A percentile compares a stretch with the other conserved stretches of the same genome.
Evolutionary conservation across 2,329 filamentous ascomycete species (phyloP).

Genomic region (Penicillium thymicola): DNA sequence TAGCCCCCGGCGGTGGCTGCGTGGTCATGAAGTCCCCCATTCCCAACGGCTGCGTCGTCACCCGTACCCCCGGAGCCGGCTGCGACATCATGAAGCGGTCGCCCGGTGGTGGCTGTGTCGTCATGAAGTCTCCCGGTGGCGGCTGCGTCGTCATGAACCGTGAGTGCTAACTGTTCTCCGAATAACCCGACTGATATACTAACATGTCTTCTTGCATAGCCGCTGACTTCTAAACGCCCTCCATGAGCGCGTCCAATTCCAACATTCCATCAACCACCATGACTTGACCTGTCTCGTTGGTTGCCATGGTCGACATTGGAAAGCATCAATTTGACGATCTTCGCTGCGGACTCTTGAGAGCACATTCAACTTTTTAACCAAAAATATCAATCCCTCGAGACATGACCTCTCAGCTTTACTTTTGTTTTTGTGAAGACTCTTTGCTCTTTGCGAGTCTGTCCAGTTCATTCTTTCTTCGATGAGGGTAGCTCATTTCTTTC

Average conservation of each 20-base stretch:
- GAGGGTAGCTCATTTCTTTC: background rate
- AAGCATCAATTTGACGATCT: background rate
- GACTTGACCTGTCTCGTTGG: background rate
- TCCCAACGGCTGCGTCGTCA: background rate
- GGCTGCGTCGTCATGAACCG: slow-evolving; percentile 9
- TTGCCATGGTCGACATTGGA: background rate
- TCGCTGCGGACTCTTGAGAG: background rate
- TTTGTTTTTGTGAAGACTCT: slow-evolving; percentile 5
- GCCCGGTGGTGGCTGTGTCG: slow-evolving; percentile 1
- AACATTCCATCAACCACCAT: background rate
- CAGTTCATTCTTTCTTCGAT: slow-evolving; percentile 7
- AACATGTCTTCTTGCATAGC: background rate
- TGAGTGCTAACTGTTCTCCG: background rate
- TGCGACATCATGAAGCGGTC: slow-evolving; percentile 3
- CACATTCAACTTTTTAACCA: slow-evolving; percentile 2
- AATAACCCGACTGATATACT: background rate
- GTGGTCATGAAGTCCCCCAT: slow-evolving; percentile 2
- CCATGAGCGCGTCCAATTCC: background rate
- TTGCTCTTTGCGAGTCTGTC: slow-evolving; percentile 1
- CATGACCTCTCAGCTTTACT: slow-evolving; percentile 3
- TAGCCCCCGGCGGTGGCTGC: slow-evolving; percentile 23
- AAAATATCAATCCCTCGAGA: background rate
- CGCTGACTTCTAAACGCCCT: slow-evolving; percentile 1
- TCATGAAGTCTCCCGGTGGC: slow-evolving; percentile 17
- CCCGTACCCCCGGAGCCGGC: background rate